Conservation (phyloP, 179 eudicot species). For the Beta macrorhiza region DNA sequence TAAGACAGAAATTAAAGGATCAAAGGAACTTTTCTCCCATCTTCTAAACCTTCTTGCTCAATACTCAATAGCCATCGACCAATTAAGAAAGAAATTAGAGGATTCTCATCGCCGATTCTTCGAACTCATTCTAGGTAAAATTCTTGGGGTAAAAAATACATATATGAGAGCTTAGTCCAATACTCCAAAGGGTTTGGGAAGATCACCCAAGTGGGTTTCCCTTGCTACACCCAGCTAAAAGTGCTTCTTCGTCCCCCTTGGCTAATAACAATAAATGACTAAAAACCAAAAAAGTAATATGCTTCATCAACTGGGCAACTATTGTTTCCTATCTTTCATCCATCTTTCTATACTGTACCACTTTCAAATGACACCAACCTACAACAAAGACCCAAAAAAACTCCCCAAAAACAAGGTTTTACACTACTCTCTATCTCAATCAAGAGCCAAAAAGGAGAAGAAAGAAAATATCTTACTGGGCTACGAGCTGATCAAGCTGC, state of each 20-base stretch:
- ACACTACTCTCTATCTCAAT: constrained; percentile 16
- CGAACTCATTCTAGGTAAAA: not conserved
- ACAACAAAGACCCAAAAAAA: not conserved
- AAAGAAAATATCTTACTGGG: constrained; percentile 29
- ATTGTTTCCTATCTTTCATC: constrained; percentile 9
- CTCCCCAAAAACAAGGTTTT: constrained; percentile 10
- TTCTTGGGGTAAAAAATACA: not conserved
- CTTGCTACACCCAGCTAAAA: constrained; percentile 15
- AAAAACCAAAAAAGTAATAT: constrained; percentile 2
- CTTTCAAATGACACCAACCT: constrained; percentile 1
- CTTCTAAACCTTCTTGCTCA: not conserved
- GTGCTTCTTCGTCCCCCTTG: constrained; percentile 15
- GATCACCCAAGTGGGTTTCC: constrained; percentile 1
- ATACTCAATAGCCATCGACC: not conserved
- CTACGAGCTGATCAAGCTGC: constrained; percentile 56
- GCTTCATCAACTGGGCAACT: not conserved
- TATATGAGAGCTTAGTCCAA: constrained; percentile 19
- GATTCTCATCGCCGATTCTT: constrained; percentile 2
- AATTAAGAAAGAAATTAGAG: not conserved
- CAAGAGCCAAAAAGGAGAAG: constrained; percentile 14
- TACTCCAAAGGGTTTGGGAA: constrained; percentile 19
- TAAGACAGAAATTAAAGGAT: not conserved
- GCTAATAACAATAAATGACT: constrained; percentile 13
- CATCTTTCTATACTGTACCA: constrained; percentile 9
- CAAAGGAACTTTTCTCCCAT: constrained; percentile 6